Evolutionary conservation across 345 rosid species (phyloP).

Genomic region (Hibiscus trionum): DNA sequence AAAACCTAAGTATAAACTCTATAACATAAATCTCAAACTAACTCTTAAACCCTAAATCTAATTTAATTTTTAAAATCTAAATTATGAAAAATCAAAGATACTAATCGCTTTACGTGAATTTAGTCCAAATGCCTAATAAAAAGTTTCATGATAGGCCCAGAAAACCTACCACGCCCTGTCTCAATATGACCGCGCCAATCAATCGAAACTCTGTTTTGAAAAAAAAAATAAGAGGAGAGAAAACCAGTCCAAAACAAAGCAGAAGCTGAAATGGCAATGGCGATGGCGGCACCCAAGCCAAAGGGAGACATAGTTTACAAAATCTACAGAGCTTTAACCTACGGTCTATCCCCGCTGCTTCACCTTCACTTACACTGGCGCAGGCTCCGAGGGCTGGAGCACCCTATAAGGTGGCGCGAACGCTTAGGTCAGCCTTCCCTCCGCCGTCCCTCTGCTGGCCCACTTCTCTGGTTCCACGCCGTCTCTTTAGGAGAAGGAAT

Average conservation of each 20-base stretch:
- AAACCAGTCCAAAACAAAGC: neutral
- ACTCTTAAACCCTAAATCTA: too few relatives aligned
- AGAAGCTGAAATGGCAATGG: slow-evolving; percentile 3
- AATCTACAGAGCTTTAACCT: slow-evolving; percentile 58
- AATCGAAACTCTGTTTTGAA: neutral
- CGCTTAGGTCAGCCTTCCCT: slow-evolving; percentile 69
- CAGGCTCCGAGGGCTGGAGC: slow-evolving; percentile 59
- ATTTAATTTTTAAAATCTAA: too few relatives aligned
- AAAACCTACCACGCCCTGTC: neutral
- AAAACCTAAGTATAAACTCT: too few relatives aligned
- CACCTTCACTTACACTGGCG: slow-evolving; percentile 73
- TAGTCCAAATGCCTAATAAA: neutral
- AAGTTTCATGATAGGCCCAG: neutral
- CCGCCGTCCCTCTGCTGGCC: slow-evolving; percentile 59
- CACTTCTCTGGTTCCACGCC: slow-evolving; percentile 86
- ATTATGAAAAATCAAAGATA: too few relatives aligned
- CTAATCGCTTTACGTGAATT: too few relatives aligned
- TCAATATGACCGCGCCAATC: neutral
- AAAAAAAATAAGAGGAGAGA: too few relatives aligned
- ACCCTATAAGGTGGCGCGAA: slow-evolving; percentile 70
- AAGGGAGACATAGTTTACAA: slow-evolving; percentile 48
- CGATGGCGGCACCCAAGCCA: slow-evolving; percentile 23
- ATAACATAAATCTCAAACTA: too few relatives aligned
- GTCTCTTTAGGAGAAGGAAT: slow-evolving; percentile 96
- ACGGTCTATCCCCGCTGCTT: slow-evolving; percentile 52